Conservation (phyloP, 768 basidiomycete species). For the Termitomyces sp. region DNA sequence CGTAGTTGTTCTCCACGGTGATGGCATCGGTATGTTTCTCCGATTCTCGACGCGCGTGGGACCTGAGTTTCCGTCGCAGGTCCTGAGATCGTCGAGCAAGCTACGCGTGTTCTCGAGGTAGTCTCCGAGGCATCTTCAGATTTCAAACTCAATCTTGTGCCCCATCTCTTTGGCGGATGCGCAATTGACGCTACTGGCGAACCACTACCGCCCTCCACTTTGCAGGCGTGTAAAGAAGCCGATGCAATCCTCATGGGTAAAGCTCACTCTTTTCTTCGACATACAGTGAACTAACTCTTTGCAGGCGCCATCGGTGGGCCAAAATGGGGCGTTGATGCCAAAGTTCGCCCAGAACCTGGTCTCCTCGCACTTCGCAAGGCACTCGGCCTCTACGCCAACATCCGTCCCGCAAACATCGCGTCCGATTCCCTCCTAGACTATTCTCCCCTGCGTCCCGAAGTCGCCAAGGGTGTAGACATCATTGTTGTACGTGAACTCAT, state of each 20-base stretch:
- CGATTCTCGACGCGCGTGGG: constrained; percentile 2
- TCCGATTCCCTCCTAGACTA: constrained; percentile 84
- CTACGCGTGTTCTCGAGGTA: constrained; percentile 74
- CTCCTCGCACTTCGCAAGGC: constrained; percentile 86
- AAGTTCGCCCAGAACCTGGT: constrained; percentile 91
- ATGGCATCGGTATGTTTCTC: constrained; percentile 78
- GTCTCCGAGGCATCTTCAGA: constrained; percentile 60
- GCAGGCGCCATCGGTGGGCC: constrained; percentile 97
- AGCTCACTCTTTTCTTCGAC: constrained; percentile 11
- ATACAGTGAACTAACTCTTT: not conserved
- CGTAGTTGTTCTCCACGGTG: constrained; percentile 89
- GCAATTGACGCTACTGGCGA: constrained; percentile 89
- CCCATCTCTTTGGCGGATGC: constrained; percentile 84
- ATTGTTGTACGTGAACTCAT: constrained; percentile 96
- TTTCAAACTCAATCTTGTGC: constrained; percentile 69
- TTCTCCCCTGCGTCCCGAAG: constrained; percentile 84
- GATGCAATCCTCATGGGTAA: constrained; percentile 95
- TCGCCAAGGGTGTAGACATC: constrained; percentile 83
- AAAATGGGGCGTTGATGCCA: constrained; percentile 91
- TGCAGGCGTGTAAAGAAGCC: constrained; percentile 86
- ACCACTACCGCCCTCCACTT: constrained; percentile 78
- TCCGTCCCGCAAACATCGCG: constrained; percentile 93
- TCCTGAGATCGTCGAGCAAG: constrained; percentile 87
- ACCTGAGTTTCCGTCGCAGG: constrained; percentile 37
- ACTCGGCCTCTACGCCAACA: constrained; percentile 96